Conservation (phyloP, 345 rosid species). For the Hibiscus mutabilis region DNA sequence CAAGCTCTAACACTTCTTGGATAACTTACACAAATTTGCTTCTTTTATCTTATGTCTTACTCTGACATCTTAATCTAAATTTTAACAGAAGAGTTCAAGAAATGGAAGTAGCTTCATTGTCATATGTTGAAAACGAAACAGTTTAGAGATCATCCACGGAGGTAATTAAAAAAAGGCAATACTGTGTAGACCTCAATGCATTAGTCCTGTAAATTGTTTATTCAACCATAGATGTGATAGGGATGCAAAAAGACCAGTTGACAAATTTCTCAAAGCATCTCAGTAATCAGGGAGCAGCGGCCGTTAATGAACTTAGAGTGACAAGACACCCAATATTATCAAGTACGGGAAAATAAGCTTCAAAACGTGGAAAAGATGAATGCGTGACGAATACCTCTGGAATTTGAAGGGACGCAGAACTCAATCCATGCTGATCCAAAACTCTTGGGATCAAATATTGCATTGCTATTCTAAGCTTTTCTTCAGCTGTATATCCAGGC, state of each 20-base stretch:
- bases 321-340: not conserved
- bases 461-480: slow-evolving; percentile 90
- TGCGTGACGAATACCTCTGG: slow-evolving; percentile 57
- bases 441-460: slow-evolving; percentile 92
- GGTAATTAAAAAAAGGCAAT: not conserved
- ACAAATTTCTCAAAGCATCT: not conserved
- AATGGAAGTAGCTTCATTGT: not conserved
- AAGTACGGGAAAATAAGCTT: not conserved
- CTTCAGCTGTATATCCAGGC: slow-evolving; percentile 96
- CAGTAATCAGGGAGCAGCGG: not conserved
- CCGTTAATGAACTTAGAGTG: not conserved
- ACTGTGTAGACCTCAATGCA: not conserved
- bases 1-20: too few species aligned
- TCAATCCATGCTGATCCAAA: slow-evolving; percentile 89
- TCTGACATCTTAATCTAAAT: not conserved
- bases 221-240: not conserved
- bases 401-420: slow-evolving; percentile 77
- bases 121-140: not conserved
- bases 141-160: not conserved
- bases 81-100: not conserved
- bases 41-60: not conserved
- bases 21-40: too few species aligned
- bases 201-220: not conserved
- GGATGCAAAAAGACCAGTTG: not conserved
- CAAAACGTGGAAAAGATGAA: not conserved